Evolutionary conservation across 805 yeast species (phyloP).

Genomic region (Candida michaelii): DNA sequence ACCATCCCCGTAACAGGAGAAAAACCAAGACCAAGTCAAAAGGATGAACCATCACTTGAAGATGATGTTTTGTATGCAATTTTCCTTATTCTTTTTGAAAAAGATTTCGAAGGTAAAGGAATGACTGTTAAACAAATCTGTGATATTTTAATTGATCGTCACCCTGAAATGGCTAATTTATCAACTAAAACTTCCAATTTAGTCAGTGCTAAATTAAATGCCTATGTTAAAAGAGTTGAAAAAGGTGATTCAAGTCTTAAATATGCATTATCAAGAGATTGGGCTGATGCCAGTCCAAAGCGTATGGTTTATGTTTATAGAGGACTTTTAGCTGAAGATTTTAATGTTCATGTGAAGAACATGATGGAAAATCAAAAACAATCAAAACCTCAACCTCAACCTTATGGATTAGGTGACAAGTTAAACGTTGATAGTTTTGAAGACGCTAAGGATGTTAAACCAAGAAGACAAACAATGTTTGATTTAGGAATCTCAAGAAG

Average conservation of each 20-base stretch:
- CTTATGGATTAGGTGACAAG: constrained; percentile 11
- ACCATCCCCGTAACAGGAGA: constrained; percentile 78
- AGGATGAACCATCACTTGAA: constrained; percentile 58
- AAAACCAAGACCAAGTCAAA: constrained; percentile 66
- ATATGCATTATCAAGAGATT: constrained; percentile 78
- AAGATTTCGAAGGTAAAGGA: constrained; percentile 68
- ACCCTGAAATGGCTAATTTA: constrained; percentile 80
- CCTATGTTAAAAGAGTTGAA: constrained; percentile 81
- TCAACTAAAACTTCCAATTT: constrained; percentile 79
- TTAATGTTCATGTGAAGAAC: constrained; percentile 66
- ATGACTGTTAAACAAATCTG: constrained; percentile 91
- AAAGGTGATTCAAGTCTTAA: constrained; percentile 73
- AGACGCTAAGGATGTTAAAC: constrained; percentile 38
- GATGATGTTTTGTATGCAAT: constrained; percentile 77
- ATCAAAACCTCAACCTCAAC: constrained; percentile 1
- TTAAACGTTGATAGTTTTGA: constrained; percentile 28
- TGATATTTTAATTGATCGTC: constrained; percentile 68
- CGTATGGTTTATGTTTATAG: constrained; percentile 87
- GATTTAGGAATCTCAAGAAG: constrained; percentile 48
- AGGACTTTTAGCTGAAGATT: constrained; percentile 74
- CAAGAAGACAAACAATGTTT: constrained; percentile 53
- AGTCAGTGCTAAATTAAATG: constrained; percentile 80
- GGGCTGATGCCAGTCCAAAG: constrained; percentile 90
- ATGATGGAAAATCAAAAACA: constrained; percentile 46
- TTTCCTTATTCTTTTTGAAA: constrained; percentile 66